Base-by-base conservation (phyloP, 768 basidiomycete genomes). In the Boletellus ananas region DNA sequence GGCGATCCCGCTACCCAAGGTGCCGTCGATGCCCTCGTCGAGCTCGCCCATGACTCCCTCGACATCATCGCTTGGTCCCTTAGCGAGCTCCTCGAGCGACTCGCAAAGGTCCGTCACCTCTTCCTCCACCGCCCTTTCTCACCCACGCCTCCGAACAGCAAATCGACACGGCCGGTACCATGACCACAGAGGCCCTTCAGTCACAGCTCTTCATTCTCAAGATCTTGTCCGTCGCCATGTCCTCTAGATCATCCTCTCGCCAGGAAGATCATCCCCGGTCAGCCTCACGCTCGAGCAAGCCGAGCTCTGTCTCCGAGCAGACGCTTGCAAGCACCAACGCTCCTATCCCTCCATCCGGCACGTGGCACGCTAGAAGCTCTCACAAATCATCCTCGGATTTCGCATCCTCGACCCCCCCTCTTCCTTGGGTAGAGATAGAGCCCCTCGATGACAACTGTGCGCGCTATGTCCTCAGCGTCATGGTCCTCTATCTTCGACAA, bases 201-300 rank as follows among this genome's bases (percentile, higher is more conserved):
- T 94, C 92, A 0, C 89, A 94, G 64, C 74, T 94, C 2, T 90
- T 90, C 58, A 70, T 94, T 34, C 75, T 94, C 59, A 91, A 94
- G 69, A 83, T 94, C 20, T 68, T 95, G 12, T 78, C 85, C 0
- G 74, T 86, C 38, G 81, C 84, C 41, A 82, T 94, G 78, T 81
- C 87, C 5, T 83, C 87, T 14, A 82, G 88, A 29, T 92, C 87
- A 87, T 75, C 71, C 33, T 18, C 52, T 37, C 67, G 72, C n/a
- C 70, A 73, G 43, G 63, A 73, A 6, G 72, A 75, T n/a, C 66
- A 67, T 39, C 61, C 57, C 17, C 70, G 74, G 13, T 65, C 77
- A 7, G 64, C 62, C 27, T 79, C 79, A 17, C 74, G 74, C 16
- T 59, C 74, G 23, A 72, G 75, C 58, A 71, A 71, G 56, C 66